phyloP scores from a whole-genome alignment of 2,329 filamentous ascomycete species.

The Hymenoscyphus scutula region DNA sequence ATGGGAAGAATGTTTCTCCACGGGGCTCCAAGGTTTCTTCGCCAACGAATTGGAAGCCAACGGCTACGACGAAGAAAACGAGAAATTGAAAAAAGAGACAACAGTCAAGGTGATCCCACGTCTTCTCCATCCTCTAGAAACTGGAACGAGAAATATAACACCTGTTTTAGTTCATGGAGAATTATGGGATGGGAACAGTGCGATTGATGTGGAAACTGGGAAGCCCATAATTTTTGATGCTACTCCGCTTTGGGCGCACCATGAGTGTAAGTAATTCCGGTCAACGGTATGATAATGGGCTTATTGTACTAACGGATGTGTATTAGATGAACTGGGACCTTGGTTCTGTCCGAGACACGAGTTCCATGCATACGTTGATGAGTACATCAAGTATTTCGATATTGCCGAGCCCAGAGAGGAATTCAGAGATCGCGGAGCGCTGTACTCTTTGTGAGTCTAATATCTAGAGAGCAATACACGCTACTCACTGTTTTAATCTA shows the following conservation, averaged over 20 bases:
- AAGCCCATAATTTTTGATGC: not conserved
- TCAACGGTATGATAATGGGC: too few species aligned
- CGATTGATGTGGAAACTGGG: not conserved
- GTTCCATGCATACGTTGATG: not conserved
- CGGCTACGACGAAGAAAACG: not conserved
- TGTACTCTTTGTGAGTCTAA: not conserved
- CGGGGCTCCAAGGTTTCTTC: not conserved
- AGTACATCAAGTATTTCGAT: not conserved
- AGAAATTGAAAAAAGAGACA: not conserved
- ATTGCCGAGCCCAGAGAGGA: not conserved
- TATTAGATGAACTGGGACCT: not conserved
- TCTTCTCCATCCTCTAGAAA: not conserved
- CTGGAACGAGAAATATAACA: not conserved
- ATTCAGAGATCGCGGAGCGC: not conserved
- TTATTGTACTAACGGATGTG: too few species aligned
- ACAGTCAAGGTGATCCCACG: not conserved
- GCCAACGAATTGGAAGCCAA: not conserved
- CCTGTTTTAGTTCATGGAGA: not conserved
- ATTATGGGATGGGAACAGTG: not conserved
- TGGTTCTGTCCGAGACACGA: not conserved
- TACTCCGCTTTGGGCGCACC: not conserved
- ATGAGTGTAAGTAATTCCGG: not conserved
- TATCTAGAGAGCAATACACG: not conserved
- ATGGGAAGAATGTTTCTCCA: not conserved
- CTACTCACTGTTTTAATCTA: not conserved